phyloP scores from a whole-genome alignment of 2,329 filamentous ascomycete genomes.

The Curvularia sp. region DNA sequence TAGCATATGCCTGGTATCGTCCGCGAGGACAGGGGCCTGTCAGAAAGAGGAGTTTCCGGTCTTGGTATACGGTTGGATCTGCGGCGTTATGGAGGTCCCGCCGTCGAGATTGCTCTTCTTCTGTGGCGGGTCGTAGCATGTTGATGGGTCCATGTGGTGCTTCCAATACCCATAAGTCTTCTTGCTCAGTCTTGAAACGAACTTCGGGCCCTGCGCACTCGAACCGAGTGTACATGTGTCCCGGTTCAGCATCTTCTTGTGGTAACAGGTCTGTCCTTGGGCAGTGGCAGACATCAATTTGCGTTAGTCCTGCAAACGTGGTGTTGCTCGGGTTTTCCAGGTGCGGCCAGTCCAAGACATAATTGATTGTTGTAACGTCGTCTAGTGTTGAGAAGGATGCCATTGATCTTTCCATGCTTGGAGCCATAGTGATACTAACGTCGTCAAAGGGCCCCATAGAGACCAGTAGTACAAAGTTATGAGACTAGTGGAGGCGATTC shows the following conservation, averaged over 20 bases:
- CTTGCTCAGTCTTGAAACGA: constrained; percentile 21
- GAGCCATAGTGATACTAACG: constrained; percentile 15
- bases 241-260: constrained; percentile 18
- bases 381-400: constrained; percentile 41
- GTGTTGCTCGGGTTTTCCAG: constrained; percentile 42
- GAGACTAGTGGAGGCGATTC: background rate
- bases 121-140: constrained; percentile 36
- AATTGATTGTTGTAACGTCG: constrained; percentile 47
- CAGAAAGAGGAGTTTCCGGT: constrained; percentile 36
- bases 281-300: constrained; percentile 40
- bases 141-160: constrained; percentile 36
- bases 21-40: constrained; percentile 43
- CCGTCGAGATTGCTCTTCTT: constrained; percentile 24
- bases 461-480: background rate
- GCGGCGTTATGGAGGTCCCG: constrained; percentile 34
- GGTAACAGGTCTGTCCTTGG: constrained; percentile 17
- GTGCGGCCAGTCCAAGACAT: constrained; percentile 38
- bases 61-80: constrained; percentile 36
- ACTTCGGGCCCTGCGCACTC: constrained; percentile 36
- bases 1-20: constrained; percentile 45
- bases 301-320: constrained; percentile 36
- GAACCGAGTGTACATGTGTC: constrained; percentile 44
- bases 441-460: background rate
- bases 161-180: constrained; percentile 38
- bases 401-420: constrained; percentile 24